These are phyloP conservation scores for Bruguiera hainesii DNA, from an alignment of 441 rosid genomes.

Conservation along the genomic window DNA sequence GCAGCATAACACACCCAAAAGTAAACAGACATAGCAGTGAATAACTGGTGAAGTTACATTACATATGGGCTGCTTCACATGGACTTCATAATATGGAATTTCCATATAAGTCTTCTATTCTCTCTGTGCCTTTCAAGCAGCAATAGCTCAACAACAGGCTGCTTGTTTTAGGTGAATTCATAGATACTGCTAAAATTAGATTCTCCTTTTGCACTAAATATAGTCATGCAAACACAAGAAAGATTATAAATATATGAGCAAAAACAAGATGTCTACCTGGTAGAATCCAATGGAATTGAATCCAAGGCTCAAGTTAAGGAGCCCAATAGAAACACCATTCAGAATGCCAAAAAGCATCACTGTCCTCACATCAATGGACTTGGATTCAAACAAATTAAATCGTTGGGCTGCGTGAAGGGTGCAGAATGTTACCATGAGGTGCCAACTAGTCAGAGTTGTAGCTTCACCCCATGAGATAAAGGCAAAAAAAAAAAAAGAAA, in stretches of 20 bases:
- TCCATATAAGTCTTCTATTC: too few relatives aligned
- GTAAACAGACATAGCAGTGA: not conserved
- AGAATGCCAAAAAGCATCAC: constrained; percentile 93
- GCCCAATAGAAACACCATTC: constrained; percentile 91
- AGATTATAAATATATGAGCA: not conserved
- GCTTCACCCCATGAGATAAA: constrained; percentile 37
- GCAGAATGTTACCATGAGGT: constrained; percentile 87
- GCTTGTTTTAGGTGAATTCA: too few relatives aligned
- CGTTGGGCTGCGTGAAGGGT: constrained; percentile 82
- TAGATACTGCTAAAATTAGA: too few relatives aligned
- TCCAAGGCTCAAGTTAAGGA: constrained; percentile 91
- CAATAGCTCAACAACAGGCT: too few relatives aligned
- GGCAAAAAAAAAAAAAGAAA: not conserved
- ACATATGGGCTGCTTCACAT: too few relatives aligned
- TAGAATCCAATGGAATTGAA: constrained; percentile 97
- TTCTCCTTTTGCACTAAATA: not conserved
- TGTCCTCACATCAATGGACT: constrained; percentile 73
- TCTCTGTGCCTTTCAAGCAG: too few relatives aligned
- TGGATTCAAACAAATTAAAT: constrained; percentile 77
- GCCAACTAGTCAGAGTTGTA: constrained; percentile 98
- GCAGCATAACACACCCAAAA: constrained; percentile 2
- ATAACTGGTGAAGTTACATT: too few relatives aligned
- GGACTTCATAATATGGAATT: too few relatives aligned
- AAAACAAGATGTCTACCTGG: constrained; percentile 43
- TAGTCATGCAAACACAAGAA: not conserved